Evolutionary conservation across 345 rosid species (phyloP).

Genomic region (Raphanus sativus): DNA sequence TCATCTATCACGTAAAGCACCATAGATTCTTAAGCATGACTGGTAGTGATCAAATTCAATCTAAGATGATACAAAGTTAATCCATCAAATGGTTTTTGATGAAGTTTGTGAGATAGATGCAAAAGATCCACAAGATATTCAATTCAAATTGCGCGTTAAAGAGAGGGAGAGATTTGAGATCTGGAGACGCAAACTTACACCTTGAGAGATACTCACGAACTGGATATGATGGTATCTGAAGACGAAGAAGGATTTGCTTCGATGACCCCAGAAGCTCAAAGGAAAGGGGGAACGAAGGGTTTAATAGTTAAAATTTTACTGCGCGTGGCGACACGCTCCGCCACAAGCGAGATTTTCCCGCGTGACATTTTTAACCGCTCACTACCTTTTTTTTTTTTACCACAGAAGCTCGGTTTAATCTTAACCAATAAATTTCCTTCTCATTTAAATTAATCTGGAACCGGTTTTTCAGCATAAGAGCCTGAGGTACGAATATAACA

Average conservation of each 20-base stretch:
- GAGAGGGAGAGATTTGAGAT: constrained; percentile 10
- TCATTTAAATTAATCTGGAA: neutral
- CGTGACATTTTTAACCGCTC: constrained; percentile 31
- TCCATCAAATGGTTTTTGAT: neutral
- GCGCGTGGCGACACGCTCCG: constrained; percentile 20
- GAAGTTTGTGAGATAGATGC: neutral
- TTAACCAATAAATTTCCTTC: neutral
- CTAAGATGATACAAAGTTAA: no score
- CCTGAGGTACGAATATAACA: neutral
- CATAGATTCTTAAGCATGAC: no score
- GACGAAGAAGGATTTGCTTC: neutral
- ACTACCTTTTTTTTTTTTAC: neutral
- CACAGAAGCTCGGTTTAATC: neutral
- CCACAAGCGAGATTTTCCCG: no score
- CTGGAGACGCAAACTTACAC: constrained; percentile 27
- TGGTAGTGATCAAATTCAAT: no score
- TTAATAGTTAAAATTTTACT: constrained; percentile 2
- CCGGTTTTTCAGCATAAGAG: constrained; percentile 5
- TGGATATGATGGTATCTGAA: no score
- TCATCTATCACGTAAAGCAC: no score
- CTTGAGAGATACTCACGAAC: constrained; percentile 1
- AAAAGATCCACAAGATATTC: no score
- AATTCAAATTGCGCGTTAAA: neutral
- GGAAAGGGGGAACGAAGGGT: no score
- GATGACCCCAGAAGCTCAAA: neutral